Percentiles rank a stretch among this genome's conserved stretches.
Conservation (phyloP, 2,329 filamentous ascomycete species). For the Rhynchosporium agropyri region DNA sequence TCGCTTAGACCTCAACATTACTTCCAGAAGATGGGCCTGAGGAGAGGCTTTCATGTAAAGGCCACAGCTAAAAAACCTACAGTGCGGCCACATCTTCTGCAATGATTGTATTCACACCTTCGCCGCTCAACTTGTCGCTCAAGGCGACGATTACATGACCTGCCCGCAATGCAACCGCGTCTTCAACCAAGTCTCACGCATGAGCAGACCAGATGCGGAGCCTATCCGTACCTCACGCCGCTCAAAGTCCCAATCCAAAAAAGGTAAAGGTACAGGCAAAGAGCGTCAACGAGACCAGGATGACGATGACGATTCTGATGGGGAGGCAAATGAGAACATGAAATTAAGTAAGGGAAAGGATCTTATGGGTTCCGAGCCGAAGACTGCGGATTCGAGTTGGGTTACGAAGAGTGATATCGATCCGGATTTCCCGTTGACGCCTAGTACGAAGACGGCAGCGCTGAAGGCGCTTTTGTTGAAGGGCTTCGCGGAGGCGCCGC, state of each 20-base stretch:
- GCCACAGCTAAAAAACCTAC: conserved; percentile 8
- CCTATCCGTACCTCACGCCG: conserved; percentile 4
- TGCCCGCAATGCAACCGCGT: conserved; percentile 35
- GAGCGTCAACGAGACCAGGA: neutral
- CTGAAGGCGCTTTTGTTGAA: conserved; percentile 44
- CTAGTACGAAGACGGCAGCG: conserved; percentile 46
- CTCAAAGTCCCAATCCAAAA: neutral
- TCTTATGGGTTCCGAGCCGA: conserved; percentile 35
- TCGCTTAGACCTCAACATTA: neutral
- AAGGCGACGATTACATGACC: conserved; percentile 32
- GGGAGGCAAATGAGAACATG: conserved; percentile 8
- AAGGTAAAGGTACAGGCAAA: conserved; percentile 3
- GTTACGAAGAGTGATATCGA: conserved; percentile 33
- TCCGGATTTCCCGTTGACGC: conserved; percentile 39
- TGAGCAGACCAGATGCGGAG: conserved; percentile 21
- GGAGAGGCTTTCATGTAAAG: neutral
- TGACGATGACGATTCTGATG: neutral
- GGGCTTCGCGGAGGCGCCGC: conserved; percentile 48
- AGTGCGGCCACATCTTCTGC: conserved; percentile 61
- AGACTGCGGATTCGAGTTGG: conserved; percentile 33
- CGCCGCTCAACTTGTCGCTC: conserved; percentile 38
- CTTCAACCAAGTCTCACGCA: conserved; percentile 14
- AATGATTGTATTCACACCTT: conserved; percentile 47
- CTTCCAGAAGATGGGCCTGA: neutral
- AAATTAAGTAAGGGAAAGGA: conserved; percentile 32